Evolutionary conservation across 2,329 filamentous ascomycete species (phyloP), one percentile per base, ranked within the genome.

Genomic region (Blastomyces silverae): DNA sequence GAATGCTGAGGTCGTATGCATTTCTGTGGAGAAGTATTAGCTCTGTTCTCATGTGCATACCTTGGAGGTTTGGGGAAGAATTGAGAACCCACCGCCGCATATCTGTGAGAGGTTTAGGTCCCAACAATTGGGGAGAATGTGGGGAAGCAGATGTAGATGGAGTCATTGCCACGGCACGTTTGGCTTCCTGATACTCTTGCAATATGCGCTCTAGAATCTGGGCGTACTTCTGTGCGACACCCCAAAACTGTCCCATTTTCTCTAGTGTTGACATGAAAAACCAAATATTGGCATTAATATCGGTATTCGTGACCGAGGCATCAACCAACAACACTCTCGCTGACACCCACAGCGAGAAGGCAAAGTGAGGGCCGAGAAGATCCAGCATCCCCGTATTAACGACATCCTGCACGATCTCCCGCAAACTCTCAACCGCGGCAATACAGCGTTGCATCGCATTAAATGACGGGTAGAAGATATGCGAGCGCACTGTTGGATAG

Each of bases 391-490:
- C 76, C 3, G 78, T 79, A 63, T 80, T 79, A 22, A 78, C 75
- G 0, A 80, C 78, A 64, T 80, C 78, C 8, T 76, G 75, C 0
- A 78, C 77, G 62, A 80, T 80, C 39, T 80, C 79, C 0, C 76
- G 75, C 6, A 80, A 67, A 46, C 78, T 80, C 65, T 80, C 76
- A 2, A 80, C 79, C 0, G 79, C 79, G 0, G 79, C 78, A 10
- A 80, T 66, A 64, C 79, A 80, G 25, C 79, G 71, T 66, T 80
- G 79, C 77, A 79, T 79, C 8, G 79, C 79, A 64, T 79, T 79
- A 62, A 80, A 75, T 0, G 78, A 79, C 0, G 79, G 79, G 7
- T 77, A 72, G 44, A 80, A 79, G n/a, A 79, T 73, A 42, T 77
- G 73, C 5, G 78, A 79, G 6, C 75, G 71, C 0, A 76, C 70